Percentiles rank a stretch among this genome's conserved stretches.
phyloP scores from a whole-genome alignment of 2,329 filamentous ascomycete species.

The Microdochium bolleyi region DNA sequence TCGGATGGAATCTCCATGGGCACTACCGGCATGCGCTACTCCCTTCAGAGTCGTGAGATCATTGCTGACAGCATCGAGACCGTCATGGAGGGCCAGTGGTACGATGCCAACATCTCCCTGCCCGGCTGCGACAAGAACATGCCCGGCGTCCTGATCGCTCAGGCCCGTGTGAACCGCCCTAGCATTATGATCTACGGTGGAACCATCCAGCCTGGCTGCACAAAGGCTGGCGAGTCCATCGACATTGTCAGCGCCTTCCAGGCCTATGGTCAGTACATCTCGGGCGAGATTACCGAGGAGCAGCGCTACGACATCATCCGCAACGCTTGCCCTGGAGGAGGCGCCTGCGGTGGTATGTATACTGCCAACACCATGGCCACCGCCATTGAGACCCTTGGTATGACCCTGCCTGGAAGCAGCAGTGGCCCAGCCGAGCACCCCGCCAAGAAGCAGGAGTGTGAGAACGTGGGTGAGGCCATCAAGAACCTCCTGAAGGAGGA shows the following conservation, averaged over 20 bases:
- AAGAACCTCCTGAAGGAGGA: constrained; percentile 68
- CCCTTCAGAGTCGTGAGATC: constrained; percentile 86
- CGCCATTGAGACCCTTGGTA: constrained; percentile 64
- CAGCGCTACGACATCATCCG: constrained; percentile 91
- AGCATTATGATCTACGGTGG: constrained; percentile 98
- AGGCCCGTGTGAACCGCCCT: constrained; percentile 89
- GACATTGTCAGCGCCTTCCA: constrained; percentile 98
- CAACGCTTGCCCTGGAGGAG: constrained; percentile 77
- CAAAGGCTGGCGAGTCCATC: constrained; percentile 64
- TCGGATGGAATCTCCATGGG: constrained; percentile 98
- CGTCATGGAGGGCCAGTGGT: constrained; percentile 98
- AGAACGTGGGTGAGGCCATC: constrained; percentile 63
- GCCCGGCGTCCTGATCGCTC: constrained; percentile 86
- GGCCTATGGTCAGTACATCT: constrained; percentile 90
- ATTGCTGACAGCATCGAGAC: constrained; percentile 99
- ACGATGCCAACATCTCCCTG: constrained; percentile 93
- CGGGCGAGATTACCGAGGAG: constrained; percentile 84
- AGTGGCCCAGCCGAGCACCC: constrained; percentile 70
- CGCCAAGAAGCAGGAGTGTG: constrained; percentile 66
- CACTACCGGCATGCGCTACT: constrained; percentile 93
- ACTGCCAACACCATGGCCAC: constrained; percentile 72
- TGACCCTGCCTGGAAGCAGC: constrained; percentile 76
- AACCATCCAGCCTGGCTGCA: constrained; percentile 86
- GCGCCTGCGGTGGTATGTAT: constrained; percentile 83
- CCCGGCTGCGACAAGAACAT: constrained; percentile 99